These are phyloP conservation scores for Chernovozyma sophiae-reginae DNA, from an alignment of 1,139 yeast genomes.

Conservation along the genomic window DNA sequence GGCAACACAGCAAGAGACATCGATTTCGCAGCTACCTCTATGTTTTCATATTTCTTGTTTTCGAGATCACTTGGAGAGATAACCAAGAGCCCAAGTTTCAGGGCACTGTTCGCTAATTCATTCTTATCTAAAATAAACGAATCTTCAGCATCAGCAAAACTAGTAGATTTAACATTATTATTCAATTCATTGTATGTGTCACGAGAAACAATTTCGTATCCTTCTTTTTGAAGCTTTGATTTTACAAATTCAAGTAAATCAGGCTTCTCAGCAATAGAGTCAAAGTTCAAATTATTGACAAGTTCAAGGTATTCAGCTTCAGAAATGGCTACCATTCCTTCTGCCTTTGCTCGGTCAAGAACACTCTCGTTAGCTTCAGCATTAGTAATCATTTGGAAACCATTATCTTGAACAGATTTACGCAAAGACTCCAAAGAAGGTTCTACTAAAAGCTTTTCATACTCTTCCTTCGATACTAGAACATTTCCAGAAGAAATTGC, in stretches of 20 bases:
- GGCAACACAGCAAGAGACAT: constrained; percentile 17
- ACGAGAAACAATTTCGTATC: constrained; percentile 6
- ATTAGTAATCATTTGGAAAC: constrained; percentile 21
- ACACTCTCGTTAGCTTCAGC: constrained; percentile 11
- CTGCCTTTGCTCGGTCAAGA: constrained; percentile 9
- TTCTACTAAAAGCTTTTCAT: constrained; percentile 14
- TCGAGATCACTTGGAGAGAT: constrained; percentile 24
- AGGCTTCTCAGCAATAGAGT: constrained; percentile 2
- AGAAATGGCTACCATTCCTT: constrained; percentile 9
- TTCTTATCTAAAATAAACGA: constrained; percentile 26
- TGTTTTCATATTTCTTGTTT: constrained; percentile 10
- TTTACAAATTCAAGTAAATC: constrained; percentile 1
- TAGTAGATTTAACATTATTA: not conserved
- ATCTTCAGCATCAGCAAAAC: constrained; percentile 33
- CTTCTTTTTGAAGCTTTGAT: constrained; percentile 5
- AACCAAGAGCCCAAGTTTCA: constrained; percentile 35
- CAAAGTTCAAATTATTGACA: not conserved
- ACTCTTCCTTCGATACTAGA: constrained; percentile 30
- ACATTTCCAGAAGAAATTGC: constrained; percentile 31
- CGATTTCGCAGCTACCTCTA: constrained; percentile 15
- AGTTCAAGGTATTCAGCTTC: constrained; percentile 5
- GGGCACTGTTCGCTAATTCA: constrained; percentile 27
- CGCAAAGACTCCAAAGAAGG: constrained; percentile 10
- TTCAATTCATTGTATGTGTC: constrained; percentile 6
- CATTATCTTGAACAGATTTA: constrained; percentile 22